A percentile compares a stretch with the other conserved stretches of the same genome.
phyloP scores from a whole-genome alignment of 2,329 filamentous ascomycete genomes.

The Alternaria consortialis region DNA sequence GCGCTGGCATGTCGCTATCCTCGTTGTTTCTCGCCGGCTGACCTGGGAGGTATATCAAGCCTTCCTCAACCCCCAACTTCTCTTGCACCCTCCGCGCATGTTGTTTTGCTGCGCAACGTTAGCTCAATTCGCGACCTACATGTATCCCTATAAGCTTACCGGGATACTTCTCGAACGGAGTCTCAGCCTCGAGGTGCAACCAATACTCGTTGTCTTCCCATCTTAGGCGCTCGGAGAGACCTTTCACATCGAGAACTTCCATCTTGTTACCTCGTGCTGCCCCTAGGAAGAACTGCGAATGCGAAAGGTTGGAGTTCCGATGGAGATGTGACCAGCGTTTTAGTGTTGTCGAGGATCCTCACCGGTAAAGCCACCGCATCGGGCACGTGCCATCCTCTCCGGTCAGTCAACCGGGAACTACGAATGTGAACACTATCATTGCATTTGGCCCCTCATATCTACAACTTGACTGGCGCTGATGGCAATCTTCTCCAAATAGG shows the following conservation, averaged over 20 bases:
- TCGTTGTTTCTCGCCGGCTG: constrained; percentile 60
- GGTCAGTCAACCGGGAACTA: constrained; percentile 15
- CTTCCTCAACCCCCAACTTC: constrained; percentile 44
- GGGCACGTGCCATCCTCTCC: constrained; percentile 12
- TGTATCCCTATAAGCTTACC: constrained; percentile 33
- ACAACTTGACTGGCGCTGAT: background rate
- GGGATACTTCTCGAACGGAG: constrained; percentile 52
- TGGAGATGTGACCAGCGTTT: constrained; percentile 19
- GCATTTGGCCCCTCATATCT: constrained; percentile 10
- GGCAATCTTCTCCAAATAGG: background rate
- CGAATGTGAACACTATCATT: background rate
- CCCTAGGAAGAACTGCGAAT: constrained; percentile 20
- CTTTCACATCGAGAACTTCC: constrained; percentile 38
- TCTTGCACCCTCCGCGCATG: constrained; percentile 51
- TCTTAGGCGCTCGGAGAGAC: constrained; percentile 40
- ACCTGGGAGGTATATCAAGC: constrained; percentile 67
- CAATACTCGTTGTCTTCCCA: constrained; percentile 44
- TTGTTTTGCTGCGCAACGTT: constrained; percentile 47
- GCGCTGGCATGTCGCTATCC: constrained; percentile 66
- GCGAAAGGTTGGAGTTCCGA: constrained; percentile 15
- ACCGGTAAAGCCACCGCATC: constrained; percentile 25
- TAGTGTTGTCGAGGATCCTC: constrained; percentile 17
- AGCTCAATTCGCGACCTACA: constrained; percentile 2
- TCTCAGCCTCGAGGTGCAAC: constrained; percentile 46
- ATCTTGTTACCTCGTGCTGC: constrained; percentile 27